Evolutionary conservation across 2,329 filamentous ascomycete genomes (phyloP), one percentile per base, ranked within the genome.

Genomic region (Fusarium protoensiforme): DNA sequence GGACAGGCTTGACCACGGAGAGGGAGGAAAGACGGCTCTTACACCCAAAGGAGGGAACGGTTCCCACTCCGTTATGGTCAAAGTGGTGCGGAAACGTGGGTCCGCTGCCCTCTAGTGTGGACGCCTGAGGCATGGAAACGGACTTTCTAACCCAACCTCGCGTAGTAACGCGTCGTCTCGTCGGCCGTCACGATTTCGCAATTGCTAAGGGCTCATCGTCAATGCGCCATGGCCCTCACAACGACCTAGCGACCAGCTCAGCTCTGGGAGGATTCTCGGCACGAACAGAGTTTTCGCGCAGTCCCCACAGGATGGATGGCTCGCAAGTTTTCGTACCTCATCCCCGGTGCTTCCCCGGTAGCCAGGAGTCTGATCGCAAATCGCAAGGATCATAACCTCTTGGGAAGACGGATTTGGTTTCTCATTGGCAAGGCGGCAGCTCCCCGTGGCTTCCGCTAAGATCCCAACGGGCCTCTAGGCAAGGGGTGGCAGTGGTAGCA

Each of bases 351-450:
- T 60, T 43, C 16, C 31, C 67, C 65, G 39, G 51, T 60, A 36
- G 59, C 29, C 54, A 61, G 61, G n/a, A 61, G 58, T 31, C 53
- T 61, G 41, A 65, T 63, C 46, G 51, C 24, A 24, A 35, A 58
- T 61, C 60, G 54, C 73, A 77, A 61, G 75, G 62, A 64, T 69
- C 18, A 38, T 56, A 69, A 64, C 57, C 51, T 72, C 33, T 51
- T 63, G 41, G 38, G 43, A 36, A 71, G 64, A 33, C 48, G 14
- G 18, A 60, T 43, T 29, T 60, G 41, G 59, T 31, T 57, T 58
- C 57, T 78, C 59, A 71, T 78, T 77, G 75, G 75, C 59, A 65
- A 73, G 65, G 63, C 74, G 75, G 75, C 68, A 69, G 65, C 53
- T 59, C 43, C 59, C 72, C 72, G 72, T 69, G 39, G 57, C 61